Conservation (phyloP, 768 basidiomycete species). For the Suillus bovinus region DNA sequence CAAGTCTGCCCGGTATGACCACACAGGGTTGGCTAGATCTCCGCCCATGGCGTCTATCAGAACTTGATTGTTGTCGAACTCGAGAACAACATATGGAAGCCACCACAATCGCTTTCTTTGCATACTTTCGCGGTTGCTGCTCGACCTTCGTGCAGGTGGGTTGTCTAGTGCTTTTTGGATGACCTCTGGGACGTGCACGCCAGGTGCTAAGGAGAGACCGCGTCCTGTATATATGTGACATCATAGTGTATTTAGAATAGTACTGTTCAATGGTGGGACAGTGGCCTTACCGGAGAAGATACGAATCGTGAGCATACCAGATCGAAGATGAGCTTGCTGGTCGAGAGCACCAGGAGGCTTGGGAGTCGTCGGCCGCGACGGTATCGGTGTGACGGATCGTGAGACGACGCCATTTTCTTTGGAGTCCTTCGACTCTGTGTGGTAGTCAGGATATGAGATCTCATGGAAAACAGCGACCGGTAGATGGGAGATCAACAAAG, state of each 20-base stretch:
- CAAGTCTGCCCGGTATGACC: slow-evolving; percentile 98
- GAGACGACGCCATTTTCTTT: slow-evolving; percentile 73
- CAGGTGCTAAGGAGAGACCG: slow-evolving; percentile 78
- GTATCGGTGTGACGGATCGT: slow-evolving; percentile 79
- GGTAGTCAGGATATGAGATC: slow-evolving; percentile 11
- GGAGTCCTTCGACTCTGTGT: slow-evolving; percentile 63
- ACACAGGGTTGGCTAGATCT: slow-evolving; percentile 85
- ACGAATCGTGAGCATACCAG: slow-evolving; percentile 92
- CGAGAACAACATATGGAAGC: slow-evolving; percentile 96
- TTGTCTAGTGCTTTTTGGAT: slow-evolving; percentile 81
- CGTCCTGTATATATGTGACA: slow-evolving; percentile 49
- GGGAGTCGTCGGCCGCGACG: slow-evolving; percentile 80
- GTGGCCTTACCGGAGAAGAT: slow-evolving; percentile 81
- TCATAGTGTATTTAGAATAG: not conserved
- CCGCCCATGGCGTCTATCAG: slow-evolving; percentile 95
- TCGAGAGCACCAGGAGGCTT: slow-evolving; percentile 54
- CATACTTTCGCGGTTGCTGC: slow-evolving; percentile 84
- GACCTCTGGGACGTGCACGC: slow-evolving; percentile 76
- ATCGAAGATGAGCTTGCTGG: slow-evolving; percentile 60
- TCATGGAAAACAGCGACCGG: slow-evolving; percentile 5
- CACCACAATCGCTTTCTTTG: slow-evolving; percentile 93
- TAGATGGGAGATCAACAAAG: slow-evolving; percentile 8
- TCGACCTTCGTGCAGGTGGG: slow-evolving; percentile 54
- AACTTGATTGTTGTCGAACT: slow-evolving; percentile 98
- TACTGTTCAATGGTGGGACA: slow-evolving; percentile 12